phyloP scores from a whole-genome alignment of 208 protist genomes.

The Acanthamoeba castellanii region DNA sequence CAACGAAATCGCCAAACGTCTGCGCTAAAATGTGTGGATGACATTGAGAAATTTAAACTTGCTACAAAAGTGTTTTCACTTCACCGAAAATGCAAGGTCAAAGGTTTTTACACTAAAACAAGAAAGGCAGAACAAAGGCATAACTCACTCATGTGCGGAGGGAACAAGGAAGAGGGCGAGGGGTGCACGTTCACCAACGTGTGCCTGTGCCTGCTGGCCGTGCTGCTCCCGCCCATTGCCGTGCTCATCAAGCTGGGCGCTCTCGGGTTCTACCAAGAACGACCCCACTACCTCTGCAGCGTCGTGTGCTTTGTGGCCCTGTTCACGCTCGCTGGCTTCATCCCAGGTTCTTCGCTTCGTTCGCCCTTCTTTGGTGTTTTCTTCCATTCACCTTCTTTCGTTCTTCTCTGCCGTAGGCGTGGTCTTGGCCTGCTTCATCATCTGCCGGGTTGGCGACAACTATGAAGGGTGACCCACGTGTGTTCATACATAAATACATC shows the following conservation, averaged over 20 bases:
- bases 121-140: too few relatives aligned
- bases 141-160: too few relatives aligned
- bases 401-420: background rate
- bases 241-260: background rate
- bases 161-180: background rate
- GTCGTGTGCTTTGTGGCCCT: background rate
- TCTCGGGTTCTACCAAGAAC: background rate
- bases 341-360: background rate
- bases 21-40: background rate
- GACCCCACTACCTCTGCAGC: background rate
- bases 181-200: background rate
- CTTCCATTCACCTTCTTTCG: background rate
- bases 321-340: background rate
- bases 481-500: too few relatives aligned
- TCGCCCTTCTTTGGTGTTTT: background rate
- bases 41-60: too few relatives aligned
- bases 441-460: background rate
- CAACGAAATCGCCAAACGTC: conserved; percentile 64
- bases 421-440: background rate
- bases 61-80: too few relatives aligned
- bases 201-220: background rate
- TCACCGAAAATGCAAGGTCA: too few relatives aligned
- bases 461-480: background rate
- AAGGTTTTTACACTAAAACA: too few relatives aligned
- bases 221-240: background rate